Conservation (phyloP, 345 rosid genomes). For the Lumnitzera littorea region DNA sequence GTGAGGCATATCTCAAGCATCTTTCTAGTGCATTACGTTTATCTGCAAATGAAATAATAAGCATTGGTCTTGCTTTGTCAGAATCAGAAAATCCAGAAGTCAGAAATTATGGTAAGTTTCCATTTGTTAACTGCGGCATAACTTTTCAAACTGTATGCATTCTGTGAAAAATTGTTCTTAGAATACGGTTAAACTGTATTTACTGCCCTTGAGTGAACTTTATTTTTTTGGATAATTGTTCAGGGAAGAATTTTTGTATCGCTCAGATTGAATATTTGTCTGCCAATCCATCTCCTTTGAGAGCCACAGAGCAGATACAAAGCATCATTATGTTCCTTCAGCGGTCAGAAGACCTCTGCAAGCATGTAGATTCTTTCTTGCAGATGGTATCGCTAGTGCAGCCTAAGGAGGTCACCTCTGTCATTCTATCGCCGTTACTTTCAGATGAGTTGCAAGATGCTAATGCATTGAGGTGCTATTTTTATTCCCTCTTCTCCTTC, state of each 20-base stretch:
- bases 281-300: constrained; percentile 37
- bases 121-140: not conserved
- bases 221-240: not conserved
- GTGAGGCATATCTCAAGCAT: constrained; percentile 36
- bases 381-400: constrained; percentile 58
- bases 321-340: constrained; percentile 65
- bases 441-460: constrained; percentile 47
- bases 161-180: too few species aligned
- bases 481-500: not conserved
- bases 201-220: not conserved
- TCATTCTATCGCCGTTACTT: constrained; percentile 54
- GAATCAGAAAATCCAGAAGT: constrained; percentile 48
- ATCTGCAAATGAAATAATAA: constrained; percentile 60
- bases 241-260: constrained; percentile 70
- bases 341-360: constrained; percentile 58
- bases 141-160: too few species aligned
- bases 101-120: constrained; percentile 42
- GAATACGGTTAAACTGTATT: too few species aligned
- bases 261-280: constrained; percentile 54
- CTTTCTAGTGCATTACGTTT: constrained; percentile 37
- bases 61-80: constrained; percentile 62
- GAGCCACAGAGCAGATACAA: constrained; percentile 67
- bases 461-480: constrained; percentile 49
- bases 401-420: constrained; percentile 38
- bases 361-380: constrained; percentile 61